Conservation (phyloP, 345 rosid species). For the Linum tenue region DNA sequence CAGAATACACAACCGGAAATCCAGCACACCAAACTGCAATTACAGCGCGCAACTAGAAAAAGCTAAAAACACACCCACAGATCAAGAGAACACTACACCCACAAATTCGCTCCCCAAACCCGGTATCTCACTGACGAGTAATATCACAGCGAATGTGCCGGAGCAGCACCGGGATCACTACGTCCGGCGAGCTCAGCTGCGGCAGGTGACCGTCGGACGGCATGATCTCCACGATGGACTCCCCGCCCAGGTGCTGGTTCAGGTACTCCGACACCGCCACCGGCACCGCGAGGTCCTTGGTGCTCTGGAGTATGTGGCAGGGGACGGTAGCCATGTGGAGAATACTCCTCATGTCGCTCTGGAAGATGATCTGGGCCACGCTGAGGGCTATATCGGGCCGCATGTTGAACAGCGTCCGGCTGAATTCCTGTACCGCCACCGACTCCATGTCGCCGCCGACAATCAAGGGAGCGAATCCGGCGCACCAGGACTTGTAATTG, state of each 20-base stretch:
- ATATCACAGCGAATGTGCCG: not conserved
- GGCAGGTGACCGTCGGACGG: slow-evolving; percentile 3
- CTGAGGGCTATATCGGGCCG: slow-evolving; percentile 3
- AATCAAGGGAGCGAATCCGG: slow-evolving; percentile 2
- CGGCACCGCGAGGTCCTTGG: slow-evolving; percentile 7
- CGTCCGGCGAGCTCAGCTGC: slow-evolving; percentile 6
- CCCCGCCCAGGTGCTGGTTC: slow-evolving; percentile 12
- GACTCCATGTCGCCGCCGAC: slow-evolving; percentile 8
- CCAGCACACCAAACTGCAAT: too few relatives aligned
- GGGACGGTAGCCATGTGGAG: slow-evolving; percentile 1
- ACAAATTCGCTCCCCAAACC: not conserved
- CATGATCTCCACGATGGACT: slow-evolving; percentile 2
- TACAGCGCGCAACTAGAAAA: too few relatives aligned
- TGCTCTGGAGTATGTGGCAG: slow-evolving; percentile 1
- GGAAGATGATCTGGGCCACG: not conserved
- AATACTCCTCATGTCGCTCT: slow-evolving; percentile 6
- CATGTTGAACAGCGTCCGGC: slow-evolving; percentile 9
- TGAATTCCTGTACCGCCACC: slow-evolving; percentile 5
- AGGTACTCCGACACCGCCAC: slow-evolving; percentile 5
- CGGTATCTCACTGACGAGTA: not conserved
- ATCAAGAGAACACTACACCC: not conserved
- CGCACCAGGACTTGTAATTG: slow-evolving; percentile 6
- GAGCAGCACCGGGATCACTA: not conserved
- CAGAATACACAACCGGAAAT: too few relatives aligned
- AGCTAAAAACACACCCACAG: too few relatives aligned